These are phyloP conservation scores for Cryphonectria radicalis DNA, from an alignment of 2,329 filamentous ascomycete genomes.

Conservation along the genomic window DNA sequence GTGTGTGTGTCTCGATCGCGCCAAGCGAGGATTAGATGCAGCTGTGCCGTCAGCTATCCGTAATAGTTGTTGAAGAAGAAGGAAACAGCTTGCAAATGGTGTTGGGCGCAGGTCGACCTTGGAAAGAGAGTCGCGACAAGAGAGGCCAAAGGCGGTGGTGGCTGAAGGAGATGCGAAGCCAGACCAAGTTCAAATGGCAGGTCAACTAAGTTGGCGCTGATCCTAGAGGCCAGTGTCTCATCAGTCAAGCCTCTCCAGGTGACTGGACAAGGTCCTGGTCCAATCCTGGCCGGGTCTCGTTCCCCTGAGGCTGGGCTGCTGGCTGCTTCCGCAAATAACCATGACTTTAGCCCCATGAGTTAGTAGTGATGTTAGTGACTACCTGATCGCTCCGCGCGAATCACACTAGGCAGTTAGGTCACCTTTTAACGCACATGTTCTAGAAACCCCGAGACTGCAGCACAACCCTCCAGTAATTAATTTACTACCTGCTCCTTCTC, in stretches of 20 bases:
- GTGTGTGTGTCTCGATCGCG: neutral
- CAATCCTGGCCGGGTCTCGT: neutral
- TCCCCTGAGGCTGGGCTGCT: conserved; percentile 2
- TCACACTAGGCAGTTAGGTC: neutral
- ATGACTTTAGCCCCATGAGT: neutral
- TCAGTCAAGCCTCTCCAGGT: conserved; percentile 6
- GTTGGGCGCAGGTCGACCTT: conserved; percentile 15
- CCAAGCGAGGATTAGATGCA: conserved; percentile 7
- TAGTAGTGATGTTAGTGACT: conserved; percentile 3
- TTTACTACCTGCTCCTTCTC: neutral
- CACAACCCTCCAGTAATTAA: neutral
- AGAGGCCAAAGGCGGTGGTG: conserved; percentile 4
- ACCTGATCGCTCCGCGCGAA: neutral
- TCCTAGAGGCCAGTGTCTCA: conserved; percentile 12
- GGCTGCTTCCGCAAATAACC: neutral
- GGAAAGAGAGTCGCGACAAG: conserved; percentile 9
- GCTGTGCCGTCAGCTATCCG: conserved; percentile 13
- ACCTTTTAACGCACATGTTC: neutral
- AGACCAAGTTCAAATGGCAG: neutral
- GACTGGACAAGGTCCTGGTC: neutral
- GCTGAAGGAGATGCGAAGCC: conserved; percentile 9
- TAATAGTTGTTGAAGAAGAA: neutral
- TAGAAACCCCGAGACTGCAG: conserved; percentile 1
- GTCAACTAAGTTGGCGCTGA: conserved; percentile 2
- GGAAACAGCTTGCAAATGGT: neutral